These are phyloP conservation scores for Didymosphaeria variabile DNA, from an alignment of 2,329 filamentous ascomycete species.

Conservation along the genomic window DNA sequence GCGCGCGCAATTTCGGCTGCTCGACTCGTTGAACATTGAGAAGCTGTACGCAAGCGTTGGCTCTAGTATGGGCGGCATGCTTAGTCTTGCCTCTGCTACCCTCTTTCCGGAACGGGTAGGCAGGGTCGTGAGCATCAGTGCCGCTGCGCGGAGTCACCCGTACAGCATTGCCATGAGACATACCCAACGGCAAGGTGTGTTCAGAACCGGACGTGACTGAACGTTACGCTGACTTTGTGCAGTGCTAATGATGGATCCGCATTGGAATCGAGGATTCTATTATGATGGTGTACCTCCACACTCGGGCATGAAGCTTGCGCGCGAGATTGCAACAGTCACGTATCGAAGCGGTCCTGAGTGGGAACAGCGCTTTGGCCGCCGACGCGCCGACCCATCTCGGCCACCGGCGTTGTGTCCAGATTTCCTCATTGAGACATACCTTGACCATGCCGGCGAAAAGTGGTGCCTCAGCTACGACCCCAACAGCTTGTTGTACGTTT, in stretches of 20 bases:
- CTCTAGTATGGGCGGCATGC: conserved; percentile 98
- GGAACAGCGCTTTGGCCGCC: conserved; percentile 91
- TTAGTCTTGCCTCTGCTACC: conserved; percentile 85
- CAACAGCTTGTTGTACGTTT: conserved; percentile 94
- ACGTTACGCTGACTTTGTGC: conserved; percentile 18
- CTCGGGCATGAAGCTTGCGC: conserved; percentile 95
- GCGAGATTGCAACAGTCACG: conserved; percentile 96
- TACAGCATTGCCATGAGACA: conserved; percentile 99
- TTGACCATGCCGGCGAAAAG: conserved; percentile 98
- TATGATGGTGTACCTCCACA: conserved; percentile 84
- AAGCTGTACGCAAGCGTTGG: conserved; percentile 92
- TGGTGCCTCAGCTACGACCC: conserved; percentile 97
- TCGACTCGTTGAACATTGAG: conserved; percentile 79
- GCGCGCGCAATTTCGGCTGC: conserved; percentile 87
- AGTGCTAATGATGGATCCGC: conserved; percentile 98
- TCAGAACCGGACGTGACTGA: not conserved
- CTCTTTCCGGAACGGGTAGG: conserved; percentile 84
- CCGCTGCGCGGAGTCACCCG: conserved; percentile 92
- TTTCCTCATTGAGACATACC: conserved; percentile 96
- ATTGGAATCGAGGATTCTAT: conserved; percentile 96
- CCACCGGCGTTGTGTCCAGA: conserved; percentile 95
- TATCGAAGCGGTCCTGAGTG: conserved; percentile 97
- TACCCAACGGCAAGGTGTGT: conserved; percentile 80
- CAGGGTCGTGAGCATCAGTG: conserved; percentile 87
- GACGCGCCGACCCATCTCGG: conserved; percentile 83